Conservation (phyloP, 148 eudicot species). For the Suaeda aralocaspica region DNA sequence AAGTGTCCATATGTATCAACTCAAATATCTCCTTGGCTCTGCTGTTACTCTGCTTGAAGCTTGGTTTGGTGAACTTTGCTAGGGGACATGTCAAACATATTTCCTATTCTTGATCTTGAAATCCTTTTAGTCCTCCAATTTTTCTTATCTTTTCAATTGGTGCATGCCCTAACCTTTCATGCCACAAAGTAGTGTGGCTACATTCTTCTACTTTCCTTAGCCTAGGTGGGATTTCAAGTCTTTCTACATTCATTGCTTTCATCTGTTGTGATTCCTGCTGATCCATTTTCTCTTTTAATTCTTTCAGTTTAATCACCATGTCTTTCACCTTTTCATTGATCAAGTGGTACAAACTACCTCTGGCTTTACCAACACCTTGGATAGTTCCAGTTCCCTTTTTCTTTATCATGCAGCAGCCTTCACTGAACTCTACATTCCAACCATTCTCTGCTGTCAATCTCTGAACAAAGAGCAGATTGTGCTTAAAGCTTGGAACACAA, state of each 20-base stretch:
- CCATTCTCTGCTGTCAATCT: not conserved
- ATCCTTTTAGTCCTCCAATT: fast-evolving
- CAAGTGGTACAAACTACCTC: not conserved
- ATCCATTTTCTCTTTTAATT: too few species aligned
- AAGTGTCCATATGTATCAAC: not conserved
- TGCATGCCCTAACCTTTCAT: not conserved
- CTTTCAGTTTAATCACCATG: too few species aligned
- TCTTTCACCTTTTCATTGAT: not conserved
- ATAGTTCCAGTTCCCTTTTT: not conserved
- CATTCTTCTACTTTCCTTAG: too few species aligned
- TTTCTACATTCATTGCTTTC: too few species aligned
- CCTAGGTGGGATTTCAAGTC: too few species aligned
- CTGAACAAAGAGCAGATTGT: not conserved
- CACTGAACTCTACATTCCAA: not conserved
- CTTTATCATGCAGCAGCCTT: not conserved
- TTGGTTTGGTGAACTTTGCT: not conserved
- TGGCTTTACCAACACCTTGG: not conserved
- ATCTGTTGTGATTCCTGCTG: too few species aligned
- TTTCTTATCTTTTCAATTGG: not conserved
- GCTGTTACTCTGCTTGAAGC: not conserved
- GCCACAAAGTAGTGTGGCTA: too few species aligned
- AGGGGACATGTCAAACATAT: not conserved
- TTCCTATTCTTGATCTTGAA: too few species aligned
- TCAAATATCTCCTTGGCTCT: not conserved
- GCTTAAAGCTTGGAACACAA: not conserved